phyloP scores from a whole-genome alignment of 352 stramenopile genomes.

The Pythium monospermum region DNA sequence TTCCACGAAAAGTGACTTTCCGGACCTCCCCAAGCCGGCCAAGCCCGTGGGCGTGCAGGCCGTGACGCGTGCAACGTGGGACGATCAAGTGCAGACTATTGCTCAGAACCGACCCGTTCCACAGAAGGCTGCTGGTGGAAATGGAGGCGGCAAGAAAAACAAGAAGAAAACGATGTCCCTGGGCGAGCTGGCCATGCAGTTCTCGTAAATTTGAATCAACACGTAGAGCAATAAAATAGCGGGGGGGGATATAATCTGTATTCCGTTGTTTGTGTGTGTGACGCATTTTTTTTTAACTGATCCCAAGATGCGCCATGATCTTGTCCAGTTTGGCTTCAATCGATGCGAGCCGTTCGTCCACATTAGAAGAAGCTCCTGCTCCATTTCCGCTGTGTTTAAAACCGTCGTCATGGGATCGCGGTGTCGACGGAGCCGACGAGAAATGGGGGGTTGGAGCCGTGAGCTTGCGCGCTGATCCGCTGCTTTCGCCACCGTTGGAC shows the following conservation, averaged over 20 bases:
- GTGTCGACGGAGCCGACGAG: conserved; percentile 54
- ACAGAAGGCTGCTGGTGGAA: conserved; percentile 5
- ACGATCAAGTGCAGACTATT: conserved; percentile 71
- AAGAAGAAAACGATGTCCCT: conserved; percentile 86
- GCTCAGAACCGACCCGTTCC: conserved; percentile 42
- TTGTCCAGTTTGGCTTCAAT: conserved; percentile 89
- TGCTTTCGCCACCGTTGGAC: conserved; percentile 6
- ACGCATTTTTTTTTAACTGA: conserved; percentile 11
- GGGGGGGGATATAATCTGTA: neutral
- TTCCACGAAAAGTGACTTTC: conserved; percentile 70
- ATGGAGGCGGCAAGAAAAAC: conserved; percentile 45
- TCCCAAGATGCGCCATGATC: conserved; percentile 82
- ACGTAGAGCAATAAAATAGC: too few relatives aligned
- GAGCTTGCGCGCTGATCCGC: neutral
- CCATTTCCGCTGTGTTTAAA: conserved; percentile 8
- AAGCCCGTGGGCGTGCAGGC: conserved; percentile 61
- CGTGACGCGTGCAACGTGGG: conserved; percentile 77
- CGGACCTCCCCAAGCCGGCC: conserved; percentile 52
- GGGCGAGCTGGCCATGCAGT: conserved; percentile 77
- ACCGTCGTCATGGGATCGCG: conserved; percentile 24
- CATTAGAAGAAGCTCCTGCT: conserved; percentile 2
- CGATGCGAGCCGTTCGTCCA: conserved; percentile 60
- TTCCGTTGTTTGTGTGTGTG: neutral
- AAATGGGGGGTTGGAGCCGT: conserved; percentile 5
- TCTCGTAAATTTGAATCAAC: conserved; percentile 37